phyloP scores from a whole-genome alignment of 2,329 filamentous ascomycete genomes.

The Thelonectria blattea region DNA sequence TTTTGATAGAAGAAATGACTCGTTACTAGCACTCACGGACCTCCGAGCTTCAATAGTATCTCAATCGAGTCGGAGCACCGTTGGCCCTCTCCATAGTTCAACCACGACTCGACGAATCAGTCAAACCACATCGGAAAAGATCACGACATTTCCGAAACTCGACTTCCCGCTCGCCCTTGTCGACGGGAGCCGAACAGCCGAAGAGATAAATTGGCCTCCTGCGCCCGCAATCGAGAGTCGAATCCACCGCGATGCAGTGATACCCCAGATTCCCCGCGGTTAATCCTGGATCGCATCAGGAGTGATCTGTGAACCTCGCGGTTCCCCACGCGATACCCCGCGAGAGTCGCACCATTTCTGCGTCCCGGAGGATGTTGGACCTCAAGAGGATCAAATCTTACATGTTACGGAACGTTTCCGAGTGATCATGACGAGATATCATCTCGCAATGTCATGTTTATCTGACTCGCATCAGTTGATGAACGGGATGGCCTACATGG shows the following conservation, averaged over 20 bases:
- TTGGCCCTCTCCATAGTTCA: neutral
- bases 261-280: constrained; percentile 12
- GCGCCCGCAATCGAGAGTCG: neutral
- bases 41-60: neutral
- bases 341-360: neutral
- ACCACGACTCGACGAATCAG: neutral
- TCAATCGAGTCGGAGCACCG: neutral
- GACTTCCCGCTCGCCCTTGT: neutral
- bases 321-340: neutral
- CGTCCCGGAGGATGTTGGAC: neutral
- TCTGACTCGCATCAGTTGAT: neutral
- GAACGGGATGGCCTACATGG: neutral
- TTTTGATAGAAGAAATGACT: too few relatives aligned
- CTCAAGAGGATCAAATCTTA: neutral
- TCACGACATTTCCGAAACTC: neutral
- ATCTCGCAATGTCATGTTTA: neutral
- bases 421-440: neutral
- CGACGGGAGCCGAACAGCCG: neutral
- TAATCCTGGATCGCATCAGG: neutral
- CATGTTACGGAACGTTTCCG: neutral
- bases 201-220: neutral
- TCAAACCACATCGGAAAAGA: neutral
- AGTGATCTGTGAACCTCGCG: neutral
- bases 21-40: too few relatives aligned
- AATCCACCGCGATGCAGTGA: neutral